Percentiles rank a stretch among this genome's conserved stretches.
phyloP scores from a whole-genome alignment of 2,329 filamentous ascomycete species.

The Balansia obtecta region DNA sequence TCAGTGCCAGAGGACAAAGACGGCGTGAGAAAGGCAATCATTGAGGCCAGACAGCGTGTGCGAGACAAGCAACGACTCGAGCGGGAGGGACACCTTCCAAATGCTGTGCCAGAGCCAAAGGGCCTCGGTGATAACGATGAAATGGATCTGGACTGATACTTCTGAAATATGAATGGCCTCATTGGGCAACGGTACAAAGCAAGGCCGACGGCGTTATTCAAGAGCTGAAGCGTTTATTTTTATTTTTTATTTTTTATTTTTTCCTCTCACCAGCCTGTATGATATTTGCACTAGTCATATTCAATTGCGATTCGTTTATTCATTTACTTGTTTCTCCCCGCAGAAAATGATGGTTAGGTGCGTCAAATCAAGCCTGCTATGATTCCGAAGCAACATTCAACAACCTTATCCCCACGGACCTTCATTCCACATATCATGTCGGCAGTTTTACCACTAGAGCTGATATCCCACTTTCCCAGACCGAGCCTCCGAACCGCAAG shows the following conservation, averaged over 20 bases:
- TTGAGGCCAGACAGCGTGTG: conserved; percentile 61
- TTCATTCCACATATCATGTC: not conserved
- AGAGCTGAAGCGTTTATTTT: not conserved
- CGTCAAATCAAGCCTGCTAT: not conserved
- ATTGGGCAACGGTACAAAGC: not conserved
- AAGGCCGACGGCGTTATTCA: not conserved
- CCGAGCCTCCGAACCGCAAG: not conserved
- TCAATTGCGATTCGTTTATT: not conserved
- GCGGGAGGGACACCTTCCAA: conserved; percentile 13
- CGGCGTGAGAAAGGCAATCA: conserved; percentile 69
- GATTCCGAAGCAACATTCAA: not conserved
- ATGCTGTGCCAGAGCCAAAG: conserved; percentile 7
- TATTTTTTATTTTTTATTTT: too few relatives aligned
- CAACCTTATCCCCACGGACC: not conserved
- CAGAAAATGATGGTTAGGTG: not conserved
- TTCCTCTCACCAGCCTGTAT: not conserved
- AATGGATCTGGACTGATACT: conserved; percentile 50
- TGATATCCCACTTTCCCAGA: not conserved
- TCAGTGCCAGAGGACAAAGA: conserved; percentile 64
- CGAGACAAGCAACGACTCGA: conserved; percentile 43
- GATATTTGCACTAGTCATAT: not conserved
- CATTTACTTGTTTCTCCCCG: too few relatives aligned
- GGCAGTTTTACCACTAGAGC: not conserved
- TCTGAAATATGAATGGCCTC: not conserved
- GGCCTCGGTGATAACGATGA: conserved; percentile 40